Evolutionary conservation across 495 filamentous ascomycete species (phyloP).

Genomic region (Aspergillus ostianus): DNA sequence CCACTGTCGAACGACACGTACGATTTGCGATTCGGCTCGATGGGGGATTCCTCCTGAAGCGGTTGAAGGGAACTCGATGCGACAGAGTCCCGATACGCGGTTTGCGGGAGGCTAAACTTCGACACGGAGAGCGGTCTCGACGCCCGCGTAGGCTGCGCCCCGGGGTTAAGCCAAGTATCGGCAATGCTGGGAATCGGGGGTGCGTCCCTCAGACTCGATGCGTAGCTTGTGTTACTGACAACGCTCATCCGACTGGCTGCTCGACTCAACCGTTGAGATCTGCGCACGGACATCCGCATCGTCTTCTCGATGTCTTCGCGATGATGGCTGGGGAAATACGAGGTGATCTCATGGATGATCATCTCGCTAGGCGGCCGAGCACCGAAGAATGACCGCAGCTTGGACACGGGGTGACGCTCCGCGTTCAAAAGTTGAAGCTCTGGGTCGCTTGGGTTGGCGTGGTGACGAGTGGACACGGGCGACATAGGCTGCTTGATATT

Average conservation of each 20-base stretch:
- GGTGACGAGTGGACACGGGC: conserved; percentile 63
- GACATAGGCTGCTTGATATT: conserved; percentile 80
- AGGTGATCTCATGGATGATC: conserved; percentile 91
- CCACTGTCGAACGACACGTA: conserved; percentile 94
- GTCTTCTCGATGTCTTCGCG: conserved; percentile 92
- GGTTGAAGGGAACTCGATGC: conserved; percentile 84
- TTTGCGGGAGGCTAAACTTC: conserved; percentile 55
- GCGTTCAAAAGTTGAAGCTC: conserved; percentile 36
- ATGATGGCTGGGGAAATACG: conserved; percentile 95
- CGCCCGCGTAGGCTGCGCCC: conserved; percentile 37
- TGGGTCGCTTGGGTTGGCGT: conserved; percentile 55
- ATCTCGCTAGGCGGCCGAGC: conserved; percentile 92
- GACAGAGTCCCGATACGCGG: conserved; percentile 77
- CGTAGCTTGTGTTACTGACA: conserved; percentile 89
- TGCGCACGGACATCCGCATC: conserved; percentile 82
- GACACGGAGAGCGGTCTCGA: conserved; percentile 63
- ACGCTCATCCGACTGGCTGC: conserved; percentile 90
- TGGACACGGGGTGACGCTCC: conserved; percentile 52
- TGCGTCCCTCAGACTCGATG: conserved; percentile 79
- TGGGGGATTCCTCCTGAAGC: conserved; percentile 86
- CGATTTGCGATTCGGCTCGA: conserved; percentile 88
- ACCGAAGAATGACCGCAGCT: conserved; percentile 79
- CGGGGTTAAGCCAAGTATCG: conserved; percentile 78
- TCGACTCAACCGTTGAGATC: conserved; percentile 85
- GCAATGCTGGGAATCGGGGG: conserved; percentile 97